Evolutionary conservation across 805 yeast species (phyloP), one percentile per base, ranked within the genome.

Genomic region (Kuraishia piskuri): DNA sequence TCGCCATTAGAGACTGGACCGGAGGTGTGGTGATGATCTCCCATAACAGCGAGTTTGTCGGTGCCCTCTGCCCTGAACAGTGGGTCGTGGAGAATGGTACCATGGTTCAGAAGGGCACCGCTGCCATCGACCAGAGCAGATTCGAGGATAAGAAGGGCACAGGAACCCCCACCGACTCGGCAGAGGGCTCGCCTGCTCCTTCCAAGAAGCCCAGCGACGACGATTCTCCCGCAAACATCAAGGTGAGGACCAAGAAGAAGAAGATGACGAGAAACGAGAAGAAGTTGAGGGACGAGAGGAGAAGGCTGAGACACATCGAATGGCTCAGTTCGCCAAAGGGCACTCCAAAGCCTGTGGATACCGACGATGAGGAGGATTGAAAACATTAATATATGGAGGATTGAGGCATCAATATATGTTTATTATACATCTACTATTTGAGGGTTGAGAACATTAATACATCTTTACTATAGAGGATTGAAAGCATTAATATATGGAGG

Each of bases 21-120:
- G 99, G 99, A 67, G 98, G 97, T 75, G 98, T 92, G 57, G 95
- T 92, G 55, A 89, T 92, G 96, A 92, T 92, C 73, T 91, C 98
- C 58, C 99, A 92, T 76, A 92, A 92, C 76, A 86, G 85, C 64
- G 99, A 92, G 72, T 92, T 92, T 61, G 97, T 91, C 48, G 96
- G 97, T 53, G 98, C 98, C 5, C 74, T 92, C 63, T 91, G 98
- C 70, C 98, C 98, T 44, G 99, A 92, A 74, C 97, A 91, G 72
- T 92, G 99, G 99, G 82, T 87, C 61, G 96, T 92, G 54, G 96
- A 90, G 68, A 87, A 91, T 64, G 98, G 98, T 68, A 79, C 79
- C 55, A 84, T 92, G 75, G 87, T 88, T 23, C 90, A 86, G 62
- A 88, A 84, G 75, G 96, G 96, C 58, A 80, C 80, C 55, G 82